Conservation (phyloP, 148 eudicot genomes). For the Rhododendron kiyosumense region DNA sequence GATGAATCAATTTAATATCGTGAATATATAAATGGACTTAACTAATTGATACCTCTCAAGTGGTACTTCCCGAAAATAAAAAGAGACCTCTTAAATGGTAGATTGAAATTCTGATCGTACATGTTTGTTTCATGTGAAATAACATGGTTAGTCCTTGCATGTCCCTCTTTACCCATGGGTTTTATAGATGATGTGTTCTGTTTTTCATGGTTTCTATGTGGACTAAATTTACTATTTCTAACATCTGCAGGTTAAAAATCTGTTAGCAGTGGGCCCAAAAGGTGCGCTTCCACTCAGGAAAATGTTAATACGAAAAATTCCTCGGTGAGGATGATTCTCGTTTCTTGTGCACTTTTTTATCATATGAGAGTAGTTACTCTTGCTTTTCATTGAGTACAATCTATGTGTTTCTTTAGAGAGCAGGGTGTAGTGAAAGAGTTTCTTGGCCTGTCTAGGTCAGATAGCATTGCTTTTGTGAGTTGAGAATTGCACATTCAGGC, state of each 20-base stretch:
- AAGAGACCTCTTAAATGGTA: background rate
- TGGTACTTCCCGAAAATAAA: background rate
- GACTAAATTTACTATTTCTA: constrained; percentile 9
- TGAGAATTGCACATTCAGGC: background rate
- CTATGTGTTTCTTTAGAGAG: background rate
- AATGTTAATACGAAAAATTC: constrained; percentile 75
- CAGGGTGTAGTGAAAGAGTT: background rate
- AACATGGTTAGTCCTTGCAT: background rate
- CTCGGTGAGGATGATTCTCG: constrained; percentile 43
- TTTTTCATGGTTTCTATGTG: background rate
- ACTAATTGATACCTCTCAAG: background rate
- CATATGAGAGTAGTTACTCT: background rate
- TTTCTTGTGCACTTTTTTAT: background rate
- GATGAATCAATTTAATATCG: background rate
- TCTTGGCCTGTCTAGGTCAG: background rate
- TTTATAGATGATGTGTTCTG: background rate
- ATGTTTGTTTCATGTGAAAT: background rate
- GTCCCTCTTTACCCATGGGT: background rate
- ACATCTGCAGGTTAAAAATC: constrained; percentile 71
- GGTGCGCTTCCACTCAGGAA: constrained; percentile 77
- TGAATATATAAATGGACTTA: background rate
- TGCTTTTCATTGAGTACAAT: background rate
- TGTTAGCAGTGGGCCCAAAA: constrained; percentile 69
- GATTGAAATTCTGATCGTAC: background rate
- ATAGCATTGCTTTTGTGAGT: background rate